phyloP scores from a whole-genome alignment of 139 green algal species.

The Coelastrella sp. region DNA sequence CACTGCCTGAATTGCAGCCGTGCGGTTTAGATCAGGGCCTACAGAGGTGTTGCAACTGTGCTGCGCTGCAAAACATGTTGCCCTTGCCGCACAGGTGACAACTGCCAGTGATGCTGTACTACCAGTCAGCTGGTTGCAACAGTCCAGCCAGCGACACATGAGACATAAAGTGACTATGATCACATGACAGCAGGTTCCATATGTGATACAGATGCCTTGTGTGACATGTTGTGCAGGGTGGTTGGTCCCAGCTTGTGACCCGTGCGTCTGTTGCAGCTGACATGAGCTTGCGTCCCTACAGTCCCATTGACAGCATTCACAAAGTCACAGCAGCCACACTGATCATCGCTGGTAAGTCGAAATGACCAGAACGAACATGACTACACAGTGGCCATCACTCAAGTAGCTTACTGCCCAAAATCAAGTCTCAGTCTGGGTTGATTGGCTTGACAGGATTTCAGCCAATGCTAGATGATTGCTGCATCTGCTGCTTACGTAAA shows the following conservation, averaged over 20 bases:
- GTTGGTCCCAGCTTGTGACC: constrained; percentile 34
- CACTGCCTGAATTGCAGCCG: not conserved
- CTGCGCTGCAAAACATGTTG: too few species aligned
- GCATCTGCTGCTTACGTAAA: too few species aligned
- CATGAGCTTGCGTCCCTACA: constrained; percentile 15
- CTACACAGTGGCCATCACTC: not conserved
- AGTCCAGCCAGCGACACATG: too few species aligned
- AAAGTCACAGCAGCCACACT: constrained; percentile 23
- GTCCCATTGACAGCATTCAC: constrained; percentile 1
- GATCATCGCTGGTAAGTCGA: constrained; percentile 40
- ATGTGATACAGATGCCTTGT: too few species aligned
- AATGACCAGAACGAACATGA: not conserved
- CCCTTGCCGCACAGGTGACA: too few species aligned
- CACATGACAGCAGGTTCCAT: not conserved
- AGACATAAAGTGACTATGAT: not conserved
- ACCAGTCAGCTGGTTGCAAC: too few species aligned
- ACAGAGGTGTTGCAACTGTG: not conserved
- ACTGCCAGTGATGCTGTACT: too few species aligned
- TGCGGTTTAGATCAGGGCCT: not conserved
- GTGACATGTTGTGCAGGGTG: not conserved
- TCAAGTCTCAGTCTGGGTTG: too few species aligned
- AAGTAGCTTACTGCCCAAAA: too few species aligned
- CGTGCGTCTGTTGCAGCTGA: constrained; percentile 33
- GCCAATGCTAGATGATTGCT: too few species aligned
- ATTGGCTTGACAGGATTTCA: too few species aligned